Base-by-base conservation (phyloP, 495 filamentous ascomycete genomes). In the Neurospora sp. region DNA sequence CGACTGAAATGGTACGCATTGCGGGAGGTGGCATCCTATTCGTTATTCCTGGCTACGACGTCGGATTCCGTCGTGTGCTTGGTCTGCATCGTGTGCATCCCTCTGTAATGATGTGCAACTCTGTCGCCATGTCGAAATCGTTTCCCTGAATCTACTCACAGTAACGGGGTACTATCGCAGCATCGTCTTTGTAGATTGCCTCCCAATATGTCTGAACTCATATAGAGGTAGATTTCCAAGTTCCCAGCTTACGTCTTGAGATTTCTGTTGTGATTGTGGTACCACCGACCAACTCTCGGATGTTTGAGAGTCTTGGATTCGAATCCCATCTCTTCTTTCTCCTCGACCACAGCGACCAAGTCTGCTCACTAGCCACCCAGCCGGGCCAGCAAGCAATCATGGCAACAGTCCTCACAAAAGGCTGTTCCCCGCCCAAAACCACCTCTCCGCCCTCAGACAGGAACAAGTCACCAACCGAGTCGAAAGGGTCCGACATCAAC, bases 391-490 rank as follows among this genome's bases (percentile, higher is more conserved):
- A 4, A 5, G 10, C 42, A 39, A 42, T 61, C 53, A 80, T 80
- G 78, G 61, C 78, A 0, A 80, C 78, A 27, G 74, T 80, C 6
- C 71, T 80, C 31, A 69, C 65, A 31, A 53, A 8, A 5, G 31
- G 27, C 14, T 14, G 27, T 2, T 18, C 53, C 6, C 53, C 53
- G 53, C 22, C 53, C 27, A 27, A 35, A 61, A 12, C 53, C 20
- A 7, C 22, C 1, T 16, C 48, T 3, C 20, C 22, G 7, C 53
- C 53, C 4, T 35, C 53, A 14, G 53, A 61, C 53, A 44, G 68
- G 38, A 65, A 68, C 4, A 76, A 70, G 40, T 18, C 71, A 16
- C 4, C 59, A 12, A 39, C 20, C 18, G 72, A 73, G 10, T 68
- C 71, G 14, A 39, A 37, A 27, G 75, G 72, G 35, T 71, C 40